phyloP scores from a whole-genome alignment of 768 basidiomycete genomes.

The Tremella yokohamensis region DNA sequence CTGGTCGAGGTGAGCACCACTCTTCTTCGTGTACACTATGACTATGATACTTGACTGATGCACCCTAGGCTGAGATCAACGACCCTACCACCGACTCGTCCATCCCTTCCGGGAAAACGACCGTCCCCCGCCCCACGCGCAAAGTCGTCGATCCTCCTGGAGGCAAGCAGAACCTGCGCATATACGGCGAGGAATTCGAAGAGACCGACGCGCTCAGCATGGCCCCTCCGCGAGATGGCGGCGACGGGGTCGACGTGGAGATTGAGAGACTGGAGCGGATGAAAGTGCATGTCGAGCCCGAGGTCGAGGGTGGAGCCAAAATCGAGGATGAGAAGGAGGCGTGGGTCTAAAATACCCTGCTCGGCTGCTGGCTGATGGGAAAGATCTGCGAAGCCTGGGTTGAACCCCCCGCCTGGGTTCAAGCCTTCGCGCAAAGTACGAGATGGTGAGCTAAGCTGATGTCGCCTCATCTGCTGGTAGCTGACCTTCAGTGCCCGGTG shows the following conservation, averaged over 20 bases:
- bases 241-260: slow-evolving; percentile 40
- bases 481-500: slow-evolving; percentile 34
- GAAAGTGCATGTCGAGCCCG: slow-evolving; percentile 39
- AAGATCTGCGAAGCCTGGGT: slow-evolving; percentile 14
- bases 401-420: slow-evolving; percentile 39
- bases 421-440: slow-evolving; percentile 46
- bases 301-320: slow-evolving; percentile 27
- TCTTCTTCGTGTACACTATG: neutral
- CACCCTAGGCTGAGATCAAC: slow-evolving; percentile 44
- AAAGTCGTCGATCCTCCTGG: slow-evolving; percentile 49
- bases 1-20: slow-evolving; percentile 43
- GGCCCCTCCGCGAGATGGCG: slow-evolving; percentile 47
- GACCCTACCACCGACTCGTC: slow-evolving; percentile 43
- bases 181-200: slow-evolving; percentile 46
- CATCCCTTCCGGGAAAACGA: slow-evolving; percentile 25
- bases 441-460: slow-evolving; percentile 32
- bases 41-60: neutral
- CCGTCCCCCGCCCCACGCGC: slow-evolving; percentile 43
- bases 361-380: neutral
- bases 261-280: slow-evolving; percentile 41
- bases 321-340: slow-evolving; percentile 32
- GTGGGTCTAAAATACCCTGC: slow-evolving; percentile 3
- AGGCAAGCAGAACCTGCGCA: slow-evolving; percentile 36
- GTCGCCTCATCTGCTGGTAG: neutral
- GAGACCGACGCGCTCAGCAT: slow-evolving; percentile 47